Conservation (phyloP, 2,329 filamentous ascomycete species). For the Xylariaceae sp. region DNA sequence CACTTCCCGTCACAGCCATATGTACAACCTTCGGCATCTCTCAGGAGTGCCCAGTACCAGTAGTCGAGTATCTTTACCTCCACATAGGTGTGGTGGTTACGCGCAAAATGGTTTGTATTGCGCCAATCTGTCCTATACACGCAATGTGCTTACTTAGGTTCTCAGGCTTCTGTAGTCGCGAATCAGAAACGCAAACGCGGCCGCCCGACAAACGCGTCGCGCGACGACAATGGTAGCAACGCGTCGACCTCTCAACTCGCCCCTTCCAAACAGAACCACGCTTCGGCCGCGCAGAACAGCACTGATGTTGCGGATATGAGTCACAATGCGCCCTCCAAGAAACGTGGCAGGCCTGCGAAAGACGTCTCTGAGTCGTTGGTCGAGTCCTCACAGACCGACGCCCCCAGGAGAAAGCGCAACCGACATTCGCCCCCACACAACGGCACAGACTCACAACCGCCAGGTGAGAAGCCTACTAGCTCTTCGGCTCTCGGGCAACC, state of each 20-base stretch:
- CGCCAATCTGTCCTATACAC: not conserved
- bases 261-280: constrained; percentile 10
- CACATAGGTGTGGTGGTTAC: no score
- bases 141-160: not conserved
- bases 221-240: constrained; percentile 17
- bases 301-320: constrained; percentile 12
- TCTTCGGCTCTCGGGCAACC: no score
- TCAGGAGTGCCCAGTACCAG: no score
- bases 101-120: not conserved
- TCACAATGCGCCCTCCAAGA: constrained; percentile 13
- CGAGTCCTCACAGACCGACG: constrained; percentile 5
- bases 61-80: no score
- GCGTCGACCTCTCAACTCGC: constrained; percentile 17
- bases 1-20: no score
- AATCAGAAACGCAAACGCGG: constrained; percentile 37
- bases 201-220: constrained; percentile 34
- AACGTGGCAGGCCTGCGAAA: constrained; percentile 17
- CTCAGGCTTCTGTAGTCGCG: constrained; percentile 15
- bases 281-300: constrained; percentile 5
- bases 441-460: no score
- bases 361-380: constrained; percentile 11
- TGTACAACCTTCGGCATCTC: no score
- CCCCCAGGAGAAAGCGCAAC: constrained; percentile 20
- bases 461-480: no score
- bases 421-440: constrained; percentile 10